Conservation (phyloP, 768 basidiomycete genomes). For the Tubosaeta brunneosetosa region DNA sequence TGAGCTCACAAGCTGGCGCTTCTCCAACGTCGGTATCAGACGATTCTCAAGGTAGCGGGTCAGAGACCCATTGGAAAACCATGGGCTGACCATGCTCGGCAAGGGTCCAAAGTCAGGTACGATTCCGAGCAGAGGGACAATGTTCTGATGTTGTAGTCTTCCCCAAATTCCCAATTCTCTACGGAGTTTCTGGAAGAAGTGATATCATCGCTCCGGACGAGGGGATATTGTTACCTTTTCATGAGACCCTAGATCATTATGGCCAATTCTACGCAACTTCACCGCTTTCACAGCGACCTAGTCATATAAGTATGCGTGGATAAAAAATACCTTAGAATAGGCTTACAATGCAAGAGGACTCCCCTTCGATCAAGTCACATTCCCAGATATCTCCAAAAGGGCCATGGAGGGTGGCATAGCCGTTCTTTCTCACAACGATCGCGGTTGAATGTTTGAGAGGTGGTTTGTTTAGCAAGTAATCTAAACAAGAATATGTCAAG, state of each 20-base stretch:
- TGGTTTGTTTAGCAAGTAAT: background rate
- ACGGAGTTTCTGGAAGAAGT: slow-evolving; percentile 22
- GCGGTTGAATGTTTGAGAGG: slow-evolving; percentile 3
- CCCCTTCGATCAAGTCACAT: slow-evolving; percentile 17
- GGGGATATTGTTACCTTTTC: slow-evolving; percentile 11
- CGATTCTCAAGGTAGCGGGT: slow-evolving; percentile 14
- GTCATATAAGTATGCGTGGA: background rate
- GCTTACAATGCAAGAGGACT: slow-evolving; percentile 4
- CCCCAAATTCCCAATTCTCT: too few relatives aligned
- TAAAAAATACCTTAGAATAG: background rate
- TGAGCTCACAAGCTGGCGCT: slow-evolving; percentile 11
- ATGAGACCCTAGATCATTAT: background rate
- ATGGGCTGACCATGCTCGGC: slow-evolving; percentile 32
- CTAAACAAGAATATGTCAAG: too few relatives aligned
- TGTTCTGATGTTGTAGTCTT: too few relatives aligned
- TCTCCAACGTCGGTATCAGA: background rate
- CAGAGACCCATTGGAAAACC: slow-evolving; percentile 27
- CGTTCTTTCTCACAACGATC: slow-evolving; percentile 1
- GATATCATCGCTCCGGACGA: background rate
- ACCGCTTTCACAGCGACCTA: slow-evolving; percentile 23
- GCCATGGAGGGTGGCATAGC: slow-evolving; percentile 9
- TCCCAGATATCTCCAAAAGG: slow-evolving; percentile 22
- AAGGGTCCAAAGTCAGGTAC: slow-evolving; percentile 29
- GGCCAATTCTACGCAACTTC: background rate
- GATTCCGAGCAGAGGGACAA: too few relatives aligned